Evolutionary conservation across 805 yeast genomes (phyloP), one percentile per base, ranked within the genome.

Genomic region (Suhomyces xylopsoci): DNA sequence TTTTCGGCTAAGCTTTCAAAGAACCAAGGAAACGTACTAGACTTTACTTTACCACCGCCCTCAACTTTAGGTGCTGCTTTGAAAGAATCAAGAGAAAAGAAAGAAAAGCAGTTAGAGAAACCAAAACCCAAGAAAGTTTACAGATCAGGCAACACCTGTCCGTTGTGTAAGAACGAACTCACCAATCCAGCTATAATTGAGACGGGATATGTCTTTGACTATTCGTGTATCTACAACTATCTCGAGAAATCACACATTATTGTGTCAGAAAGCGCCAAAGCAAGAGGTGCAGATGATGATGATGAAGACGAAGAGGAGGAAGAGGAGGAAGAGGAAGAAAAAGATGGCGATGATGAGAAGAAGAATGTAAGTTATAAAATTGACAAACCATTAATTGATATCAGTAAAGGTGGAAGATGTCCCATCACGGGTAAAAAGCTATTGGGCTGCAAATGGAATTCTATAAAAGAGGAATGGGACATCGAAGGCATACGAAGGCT

Each of bases 151-250:
- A 62, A 64, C 9, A 45, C 57, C 2, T 93, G 97, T 68, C 89
- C 92, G 1, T 64, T 93, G 12, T 93, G 98, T 63, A 69, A 79
- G 25, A 68, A 81, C 9, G 73, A 66, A 15, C 81, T 91, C 12
- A 80, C 80, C 30, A 90, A 89, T 60, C 97, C 97, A 3, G 90
- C 96, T 0, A 81, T 87, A 10, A 82, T 93, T 34, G 98, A 92
- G 64, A 90, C 98, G 0, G 99, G 99, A 0, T 85, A 83, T 56
- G 96, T 90, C 0, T 88, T 87, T 59, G 91, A 97, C 68, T 91
- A 92, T 67, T 83, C 89, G 10, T 94, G 98, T 68, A 90, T 92
- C 14, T 83, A 82, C 62, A 79, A 81, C 47, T 81, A 81, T 62
- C 72, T 92, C 45, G 75, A 81, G 26, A 77, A 80, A 44, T 74